Percentiles rank a stretch among this genome's conserved stretches.
Evolutionary conservation across 1,284 basidiomycete species (phyloP).

Genomic region (Pseudomicrostroma phylloplanum): DNA sequence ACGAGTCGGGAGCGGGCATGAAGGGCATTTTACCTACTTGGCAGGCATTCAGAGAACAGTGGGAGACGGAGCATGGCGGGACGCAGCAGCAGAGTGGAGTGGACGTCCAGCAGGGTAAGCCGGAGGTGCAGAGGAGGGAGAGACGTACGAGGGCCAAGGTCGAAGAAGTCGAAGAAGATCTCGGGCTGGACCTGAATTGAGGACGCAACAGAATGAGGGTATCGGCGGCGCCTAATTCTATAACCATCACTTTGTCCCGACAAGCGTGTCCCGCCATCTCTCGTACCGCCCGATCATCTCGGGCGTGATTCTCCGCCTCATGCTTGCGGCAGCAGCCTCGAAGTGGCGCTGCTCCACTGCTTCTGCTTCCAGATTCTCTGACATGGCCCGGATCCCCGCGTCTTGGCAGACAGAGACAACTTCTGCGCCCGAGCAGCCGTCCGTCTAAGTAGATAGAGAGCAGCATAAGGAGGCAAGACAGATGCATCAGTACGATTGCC

Average conservation of each 20-base stretch:
- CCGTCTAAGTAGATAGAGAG: constrained; percentile 35
- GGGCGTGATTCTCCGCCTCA: constrained; percentile 78
- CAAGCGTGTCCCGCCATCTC: constrained; percentile 30
- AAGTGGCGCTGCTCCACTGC: constrained; percentile 71
- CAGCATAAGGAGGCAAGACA: background rate
- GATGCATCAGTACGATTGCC: background rate
- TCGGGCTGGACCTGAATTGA: no score
- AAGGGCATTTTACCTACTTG: no score
- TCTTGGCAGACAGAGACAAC: constrained; percentile 89
- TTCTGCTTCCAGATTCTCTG: constrained; percentile 67
- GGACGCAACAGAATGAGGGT: no score
- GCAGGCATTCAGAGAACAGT: no score
- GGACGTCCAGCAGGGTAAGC: no score
- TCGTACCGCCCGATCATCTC: constrained; percentile 56
- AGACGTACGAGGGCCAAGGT: no score
- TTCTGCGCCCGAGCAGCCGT: constrained; percentile 94
- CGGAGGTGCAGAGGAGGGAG: no score
- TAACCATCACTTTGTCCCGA: no score
- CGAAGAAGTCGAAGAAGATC: no score
- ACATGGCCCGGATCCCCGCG: constrained; percentile 85
- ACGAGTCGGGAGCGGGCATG: background rate
- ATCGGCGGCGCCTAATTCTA: no score
- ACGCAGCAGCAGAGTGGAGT: no score
- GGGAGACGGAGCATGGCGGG: no score
- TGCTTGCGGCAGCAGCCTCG: constrained; percentile 64